Percentiles rank a stretch among this genome's conserved stretches.
These are phyloP conservation scores for Monilinia fructicola DNA, from an alignment of 2,329 filamentous ascomycete genomes.

Conservation along the genomic window DNA sequence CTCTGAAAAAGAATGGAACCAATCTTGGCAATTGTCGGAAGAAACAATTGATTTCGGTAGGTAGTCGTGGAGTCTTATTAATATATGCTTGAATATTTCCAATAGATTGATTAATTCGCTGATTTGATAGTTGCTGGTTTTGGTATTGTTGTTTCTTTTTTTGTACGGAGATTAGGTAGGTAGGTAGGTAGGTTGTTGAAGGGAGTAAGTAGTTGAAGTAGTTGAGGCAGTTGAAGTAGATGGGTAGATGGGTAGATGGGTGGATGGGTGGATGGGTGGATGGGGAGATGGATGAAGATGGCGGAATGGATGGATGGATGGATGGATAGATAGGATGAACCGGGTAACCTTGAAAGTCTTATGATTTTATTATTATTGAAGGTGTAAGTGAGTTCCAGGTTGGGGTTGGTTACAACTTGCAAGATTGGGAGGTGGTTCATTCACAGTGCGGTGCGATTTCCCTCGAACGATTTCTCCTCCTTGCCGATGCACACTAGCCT, in stretches of 20 bases:
- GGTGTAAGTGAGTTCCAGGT: slow-evolving; percentile 1
- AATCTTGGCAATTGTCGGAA: slow-evolving; percentile 11
- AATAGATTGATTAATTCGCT: background rate
- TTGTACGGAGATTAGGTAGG: no score
- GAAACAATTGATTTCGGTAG: slow-evolving; percentile 4
- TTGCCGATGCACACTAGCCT: slow-evolving; percentile 15
- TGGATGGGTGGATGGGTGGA: background rate
- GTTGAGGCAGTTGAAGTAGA: no score
- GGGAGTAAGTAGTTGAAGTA: no score
- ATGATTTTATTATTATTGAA: background rate
- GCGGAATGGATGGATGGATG: background rate
- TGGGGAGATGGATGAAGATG: no score
- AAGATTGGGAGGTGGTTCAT: no score
- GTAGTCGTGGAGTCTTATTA: no score
- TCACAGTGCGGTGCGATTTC: background rate
- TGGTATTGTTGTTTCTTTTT: background rate
- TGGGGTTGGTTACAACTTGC: no score
- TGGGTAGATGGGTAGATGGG: background rate
- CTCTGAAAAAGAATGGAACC: slow-evolving; percentile 11
- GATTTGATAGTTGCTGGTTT: background rate
- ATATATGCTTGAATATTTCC: background rate
- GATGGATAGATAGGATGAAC: background rate
- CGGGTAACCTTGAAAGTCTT: no score
- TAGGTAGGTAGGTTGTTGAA: no score
- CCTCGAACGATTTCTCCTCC: slow-evolving; percentile 22